Evolutionary conservation across 2,329 filamentous ascomycete species (phyloP).

Genomic region (Stemphylium vesicarium): DNA sequence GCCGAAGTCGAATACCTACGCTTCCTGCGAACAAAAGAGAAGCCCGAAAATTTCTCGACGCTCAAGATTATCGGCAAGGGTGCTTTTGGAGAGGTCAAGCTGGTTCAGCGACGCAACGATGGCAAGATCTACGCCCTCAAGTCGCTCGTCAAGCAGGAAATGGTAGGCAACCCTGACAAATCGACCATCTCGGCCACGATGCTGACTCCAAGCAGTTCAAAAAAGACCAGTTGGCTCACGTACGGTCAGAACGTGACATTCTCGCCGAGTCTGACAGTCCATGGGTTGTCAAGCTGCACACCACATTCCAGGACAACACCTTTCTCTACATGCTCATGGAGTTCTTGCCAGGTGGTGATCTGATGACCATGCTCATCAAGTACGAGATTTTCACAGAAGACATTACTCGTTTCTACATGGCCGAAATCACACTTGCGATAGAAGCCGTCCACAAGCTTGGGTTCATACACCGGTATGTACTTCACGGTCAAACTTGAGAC

Average conservation of each 20-base stretch:
- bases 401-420: conserved; percentile 99
- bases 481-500: neutral
- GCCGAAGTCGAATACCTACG: conserved; percentile 93
- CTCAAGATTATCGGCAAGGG: conserved; percentile 99
- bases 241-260: conserved; percentile 96
- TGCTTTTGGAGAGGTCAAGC: conserved; percentile 96
- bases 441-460: conserved; percentile 97
- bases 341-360: conserved; percentile 94
- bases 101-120: conserved; percentile 95
- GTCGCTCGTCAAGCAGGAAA: conserved; percentile 97
- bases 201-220: conserved; percentile 69
- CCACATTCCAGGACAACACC: conserved; percentile 94
- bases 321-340: conserved; percentile 99
- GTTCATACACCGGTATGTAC: conserved; percentile 90
- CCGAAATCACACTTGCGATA: conserved; percentile 96
- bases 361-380: conserved; percentile 99
- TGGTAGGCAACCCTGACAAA: conserved; percentile 58
- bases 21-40: conserved; percentile 91
- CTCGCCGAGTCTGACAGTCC: conserved; percentile 98
- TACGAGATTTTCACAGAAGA: conserved; percentile 99
- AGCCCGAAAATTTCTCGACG: conserved; percentile 92
- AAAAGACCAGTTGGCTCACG: conserved; percentile 96
- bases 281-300: conserved; percentile 98
- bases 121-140: conserved; percentile 98
- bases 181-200: neutral